Evolutionary conservation across 2,329 filamentous ascomycete genomes (phyloP).

Genomic region (Chaetomiaceae sp.): DNA sequence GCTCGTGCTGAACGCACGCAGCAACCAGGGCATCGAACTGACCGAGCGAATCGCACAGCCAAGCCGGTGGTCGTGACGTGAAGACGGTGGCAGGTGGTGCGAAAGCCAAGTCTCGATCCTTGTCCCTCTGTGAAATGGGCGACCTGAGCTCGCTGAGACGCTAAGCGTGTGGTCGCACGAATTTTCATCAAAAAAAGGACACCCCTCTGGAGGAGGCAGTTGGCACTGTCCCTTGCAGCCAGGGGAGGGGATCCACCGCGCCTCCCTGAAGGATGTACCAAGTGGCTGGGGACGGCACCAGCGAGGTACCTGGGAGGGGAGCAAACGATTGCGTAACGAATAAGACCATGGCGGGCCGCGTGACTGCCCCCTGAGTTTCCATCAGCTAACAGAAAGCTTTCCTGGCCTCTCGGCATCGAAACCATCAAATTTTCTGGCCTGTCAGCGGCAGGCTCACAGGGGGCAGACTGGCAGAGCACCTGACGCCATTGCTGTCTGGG

Average conservation of each 20-base stretch:
- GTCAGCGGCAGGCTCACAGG: conserved; percentile 7
- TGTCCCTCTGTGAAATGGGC: too few relatives aligned
- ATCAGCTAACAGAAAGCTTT: conserved; percentile 26
- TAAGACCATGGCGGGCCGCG: conserved; percentile 19
- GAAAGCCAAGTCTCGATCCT: conserved; percentile 7
- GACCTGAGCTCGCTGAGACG: not conserved
- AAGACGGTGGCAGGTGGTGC: conserved; percentile 21
- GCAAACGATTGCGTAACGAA: conserved; percentile 27
- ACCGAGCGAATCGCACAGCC: not conserved
- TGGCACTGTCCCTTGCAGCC: conserved; percentile 11
- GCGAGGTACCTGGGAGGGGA: conserved; percentile 19
- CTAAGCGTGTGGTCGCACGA: conserved; percentile 12
- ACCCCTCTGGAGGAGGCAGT: not conserved
- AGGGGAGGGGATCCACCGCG: not conserved
- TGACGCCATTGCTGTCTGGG: conserved; percentile 13
- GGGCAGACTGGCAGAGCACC: conserved; percentile 6
- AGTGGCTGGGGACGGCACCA: not conserved
- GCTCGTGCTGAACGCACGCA: not conserved
- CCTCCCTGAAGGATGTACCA: conserved; percentile 12
- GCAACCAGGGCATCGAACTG: not conserved
- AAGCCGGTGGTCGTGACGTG: conserved; percentile 13
- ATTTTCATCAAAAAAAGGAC: not conserved
- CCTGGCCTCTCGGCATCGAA: conserved; percentile 20
- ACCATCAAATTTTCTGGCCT: conserved; percentile 22
- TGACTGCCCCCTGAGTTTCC: conserved; percentile 27